Evolutionary conservation across 768 basidiomycete genomes (phyloP), one percentile per base, ranked within the genome.

Genomic region (Leccinum variicolor): DNA sequence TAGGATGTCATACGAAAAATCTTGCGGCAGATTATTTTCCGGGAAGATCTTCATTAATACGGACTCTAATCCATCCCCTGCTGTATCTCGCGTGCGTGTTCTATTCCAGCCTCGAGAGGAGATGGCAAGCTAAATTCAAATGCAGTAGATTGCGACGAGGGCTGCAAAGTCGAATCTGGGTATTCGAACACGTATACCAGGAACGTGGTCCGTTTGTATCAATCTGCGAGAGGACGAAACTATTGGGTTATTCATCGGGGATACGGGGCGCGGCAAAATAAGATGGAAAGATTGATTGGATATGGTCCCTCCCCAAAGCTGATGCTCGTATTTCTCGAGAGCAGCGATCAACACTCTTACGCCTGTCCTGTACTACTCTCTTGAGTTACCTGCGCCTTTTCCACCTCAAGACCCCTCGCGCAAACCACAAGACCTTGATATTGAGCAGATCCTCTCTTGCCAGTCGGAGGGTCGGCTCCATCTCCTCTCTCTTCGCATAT

Each of bases 131-230:
- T 68, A 28, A n/a, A 31, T 34, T 50, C 25, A 19, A 51, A 55
- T 45, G 50, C 13, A 26, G 25, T 61, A 93, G 92, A 86, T 94
- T 62, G 84, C 90, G 23, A 82, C 81, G 3, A 79, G 84, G 49
- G 74, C 79, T 25, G 68, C 79, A 8, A 85, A 85, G 70, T 78
- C 77, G 53, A 86, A 93, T 61, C 75, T 86, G 58, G 77, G 79
- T 34, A 90, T 92, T 67, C 84, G 83, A 21, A 87, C 80, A 19
- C 83, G 92, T 19, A 84, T 92, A 50, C 84, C 86, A 6, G 89
- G 86, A 13, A 85, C 85, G 83, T 11, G 94, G 96, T 66, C 94
- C 94, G 0, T 95, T 89, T 62, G 85, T 94, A 41, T 76, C 91
- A 36, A 86, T 48, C 72, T 91, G 3, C 79, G 92, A 50, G 90